phyloP scores from a whole-genome alignment of 371 early-diverging fungal genomes.

The Mucor lusitanicus region DNA sequence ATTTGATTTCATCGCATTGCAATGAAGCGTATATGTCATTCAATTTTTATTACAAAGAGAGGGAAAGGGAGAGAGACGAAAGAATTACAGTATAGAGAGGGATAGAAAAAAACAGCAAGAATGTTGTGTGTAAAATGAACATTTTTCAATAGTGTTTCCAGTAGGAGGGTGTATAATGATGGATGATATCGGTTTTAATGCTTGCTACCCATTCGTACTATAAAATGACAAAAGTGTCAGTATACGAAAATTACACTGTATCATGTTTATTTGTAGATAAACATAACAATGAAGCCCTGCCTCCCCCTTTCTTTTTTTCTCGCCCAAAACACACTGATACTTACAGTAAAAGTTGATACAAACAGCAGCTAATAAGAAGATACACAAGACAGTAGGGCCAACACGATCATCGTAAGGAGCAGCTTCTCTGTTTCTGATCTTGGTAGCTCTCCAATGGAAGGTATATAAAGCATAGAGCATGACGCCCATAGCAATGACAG shows the following conservation, averaged over 20 bases:
- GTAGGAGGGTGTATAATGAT: neutral
- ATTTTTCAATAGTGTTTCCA: neutral
- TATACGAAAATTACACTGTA: neutral
- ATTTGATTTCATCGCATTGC: neutral
- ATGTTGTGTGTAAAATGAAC: neutral
- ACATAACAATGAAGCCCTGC: neutral
- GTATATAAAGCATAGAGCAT: conserved; percentile 79
- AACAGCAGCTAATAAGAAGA: conserved; percentile 73
- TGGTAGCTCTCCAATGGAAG: conserved; percentile 84
- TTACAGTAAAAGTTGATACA: conserved; percentile 82
- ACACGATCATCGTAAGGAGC: conserved; percentile 59
- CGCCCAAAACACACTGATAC: neutral
- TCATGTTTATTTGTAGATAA: neutral
- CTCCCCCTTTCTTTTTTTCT: neutral
- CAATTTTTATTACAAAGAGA: neutral
- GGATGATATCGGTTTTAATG: conserved; percentile 11
- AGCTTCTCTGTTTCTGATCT: conserved; percentile 55
- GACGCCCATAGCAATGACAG: conserved; percentile 64
- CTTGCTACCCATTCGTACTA: conserved; percentile 30
- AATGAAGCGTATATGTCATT: neutral
- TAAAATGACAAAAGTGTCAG: neutral
- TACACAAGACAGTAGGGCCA: conserved; percentile 75
- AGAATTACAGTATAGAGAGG: neutral
- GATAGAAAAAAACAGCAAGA: neutral
- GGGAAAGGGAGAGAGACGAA: neutral